phyloP scores from a whole-genome alignment of 768 basidiomycete species.

The Amyloporia xantha region DNA sequence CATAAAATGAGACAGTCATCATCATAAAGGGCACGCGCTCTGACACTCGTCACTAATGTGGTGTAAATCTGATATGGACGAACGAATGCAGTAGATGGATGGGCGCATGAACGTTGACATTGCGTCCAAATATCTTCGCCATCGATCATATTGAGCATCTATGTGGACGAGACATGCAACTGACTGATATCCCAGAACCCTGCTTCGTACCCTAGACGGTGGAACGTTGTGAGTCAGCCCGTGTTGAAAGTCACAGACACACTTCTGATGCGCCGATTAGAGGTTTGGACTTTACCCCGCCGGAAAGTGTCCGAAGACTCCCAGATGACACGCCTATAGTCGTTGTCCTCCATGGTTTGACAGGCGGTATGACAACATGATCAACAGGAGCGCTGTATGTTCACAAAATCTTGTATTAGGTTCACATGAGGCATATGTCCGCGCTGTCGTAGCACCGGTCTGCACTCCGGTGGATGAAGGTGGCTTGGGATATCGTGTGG shows the following conservation, averaged over 20 bases:
- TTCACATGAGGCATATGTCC: conserved; percentile 88
- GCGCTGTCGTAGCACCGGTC: conserved; percentile 70
- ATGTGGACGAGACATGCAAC: neutral
- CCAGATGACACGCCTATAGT: conserved; percentile 43
- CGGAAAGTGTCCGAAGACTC: conserved; percentile 20
- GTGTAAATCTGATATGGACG: too few species aligned
- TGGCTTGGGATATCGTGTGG: conserved; percentile 86
- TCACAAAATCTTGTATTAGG: too few species aligned
- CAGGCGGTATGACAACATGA: conserved; percentile 41
- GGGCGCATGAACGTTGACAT: too few species aligned
- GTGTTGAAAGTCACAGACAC: neutral
- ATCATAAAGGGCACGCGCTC: too few species aligned
- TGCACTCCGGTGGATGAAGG: conserved; percentile 64
- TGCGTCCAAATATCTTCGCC: too few species aligned
- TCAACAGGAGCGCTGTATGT: too few species aligned
- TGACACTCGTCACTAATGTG: too few species aligned
- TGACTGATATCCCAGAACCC: conserved; percentile 32
- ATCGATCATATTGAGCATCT: too few species aligned
- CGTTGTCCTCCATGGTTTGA: conserved; percentile 45
- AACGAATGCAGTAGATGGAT: too few species aligned
- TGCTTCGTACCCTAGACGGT: conserved; percentile 50
- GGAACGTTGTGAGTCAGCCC: conserved; percentile 49
- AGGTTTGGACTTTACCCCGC: conserved; percentile 59
- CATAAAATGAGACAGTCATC: too few species aligned
- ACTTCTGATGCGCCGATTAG: conserved; percentile 26